Conservation (phyloP, 2,329 filamentous ascomycete genomes). For the Colletotrichum shisoi region DNA sequence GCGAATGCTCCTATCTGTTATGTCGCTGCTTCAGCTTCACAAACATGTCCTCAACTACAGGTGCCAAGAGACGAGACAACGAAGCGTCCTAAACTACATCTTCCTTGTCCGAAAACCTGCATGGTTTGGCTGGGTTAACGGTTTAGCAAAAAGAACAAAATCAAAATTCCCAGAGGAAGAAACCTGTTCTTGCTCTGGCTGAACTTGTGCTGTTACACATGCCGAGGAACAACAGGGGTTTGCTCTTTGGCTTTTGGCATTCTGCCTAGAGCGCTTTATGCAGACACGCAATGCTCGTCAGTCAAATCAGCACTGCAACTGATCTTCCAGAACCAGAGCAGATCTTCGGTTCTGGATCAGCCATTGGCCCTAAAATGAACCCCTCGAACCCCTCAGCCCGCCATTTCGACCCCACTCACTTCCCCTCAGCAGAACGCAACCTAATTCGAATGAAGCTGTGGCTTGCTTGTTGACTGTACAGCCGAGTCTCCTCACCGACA, state of each 20-base stretch:
- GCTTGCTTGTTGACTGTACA: slow-evolving; percentile 24
- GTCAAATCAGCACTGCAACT: slow-evolving; percentile 6
- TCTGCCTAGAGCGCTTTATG: slow-evolving; percentile 2
- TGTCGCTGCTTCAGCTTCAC: slow-evolving; percentile 13
- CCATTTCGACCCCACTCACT: slow-evolving; percentile 23
- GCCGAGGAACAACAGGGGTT: background rate
- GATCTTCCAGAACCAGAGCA: slow-evolving; percentile 10
- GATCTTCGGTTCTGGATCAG: slow-evolving; percentile 27
- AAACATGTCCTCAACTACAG: background rate
- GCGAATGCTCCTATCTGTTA: background rate
- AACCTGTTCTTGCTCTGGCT: background rate
- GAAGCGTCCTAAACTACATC: background rate
- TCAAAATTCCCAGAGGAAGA: background rate
- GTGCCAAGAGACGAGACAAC: background rate
- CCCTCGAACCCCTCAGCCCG: slow-evolving; percentile 28
- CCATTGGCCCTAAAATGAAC: slow-evolving; percentile 17
- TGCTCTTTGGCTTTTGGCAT: slow-evolving; percentile 2
- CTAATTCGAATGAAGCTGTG: slow-evolving; percentile 33
- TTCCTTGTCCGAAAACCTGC: slow-evolving; percentile 21
- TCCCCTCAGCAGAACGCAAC: slow-evolving; percentile 24
- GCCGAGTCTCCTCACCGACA: slow-evolving; percentile 34
- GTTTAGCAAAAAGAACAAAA: background rate
- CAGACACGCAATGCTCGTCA: slow-evolving; percentile 2
- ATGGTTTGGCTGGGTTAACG: background rate
- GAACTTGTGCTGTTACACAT: too few relatives aligned